Base-by-base conservation (phyloP, 1,139 yeast species). In the Saccharomyces hybrid region DNA sequence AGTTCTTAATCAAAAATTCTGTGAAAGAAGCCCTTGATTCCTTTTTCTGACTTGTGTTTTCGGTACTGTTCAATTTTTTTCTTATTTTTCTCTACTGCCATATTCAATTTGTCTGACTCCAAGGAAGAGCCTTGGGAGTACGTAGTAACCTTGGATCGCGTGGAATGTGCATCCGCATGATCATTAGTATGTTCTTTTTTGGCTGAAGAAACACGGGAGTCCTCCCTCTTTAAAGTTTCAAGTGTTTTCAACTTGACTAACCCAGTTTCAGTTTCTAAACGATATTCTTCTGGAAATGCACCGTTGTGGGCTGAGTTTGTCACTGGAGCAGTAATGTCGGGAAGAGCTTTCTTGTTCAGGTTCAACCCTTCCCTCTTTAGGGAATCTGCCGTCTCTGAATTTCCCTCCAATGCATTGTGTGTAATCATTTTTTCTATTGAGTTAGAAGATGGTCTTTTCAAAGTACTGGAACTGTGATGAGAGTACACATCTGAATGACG, bases 231-330 rank as follows among this genome's bases (percentile, higher is more conserved):
- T 34, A 49, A 19, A 4, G 55, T 49, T n/a, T 62, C 65, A 7
- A 66, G 49, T 1, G 68, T 66, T 50, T 62, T 59, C 53, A 62
- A 58, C 46, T 62, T 67, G 3, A 87, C 95, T 51, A 87, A 74
- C 55, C 95, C 95, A 1, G 93, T 86, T 47, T 76, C 77, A 1
- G 95, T 87, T 72, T 87, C 95, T 59, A 86, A 64, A 19, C 84
- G 81, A 67, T 85, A 87, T 68, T 87, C 95, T 73, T 87, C 95
- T 5, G 95, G 95, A 73, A 87, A 86, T 46, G 34, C 42, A 26
- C 83, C 54, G 16, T 62, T 49, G 5, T 54, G 54, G 2, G 49
- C 54, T 2, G 52, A 49, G 3, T 54, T 47, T 2, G 60, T 53
- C n/a, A 62, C 46, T 6, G 72, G 71, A 2, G 62, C 60, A 44